Conservation (phyloP, 2,329 filamentous ascomycete genomes). For the Sporothrix schenckii region DNA sequence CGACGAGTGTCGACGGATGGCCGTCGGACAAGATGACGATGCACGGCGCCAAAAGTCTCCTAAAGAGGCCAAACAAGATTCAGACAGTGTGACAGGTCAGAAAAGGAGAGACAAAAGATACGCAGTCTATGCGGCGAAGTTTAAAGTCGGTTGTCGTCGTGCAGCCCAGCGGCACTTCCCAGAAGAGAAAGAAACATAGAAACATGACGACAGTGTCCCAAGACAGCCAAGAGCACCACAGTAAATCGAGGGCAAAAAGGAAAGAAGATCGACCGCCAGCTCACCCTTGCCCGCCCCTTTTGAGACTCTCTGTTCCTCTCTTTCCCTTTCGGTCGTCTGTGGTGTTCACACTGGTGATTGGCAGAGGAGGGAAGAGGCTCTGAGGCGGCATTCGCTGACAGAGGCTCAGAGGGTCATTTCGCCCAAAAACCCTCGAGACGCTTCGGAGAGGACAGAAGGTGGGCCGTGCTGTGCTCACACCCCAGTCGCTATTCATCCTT, state of each 20-base stretch:
- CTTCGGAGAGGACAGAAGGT: not conserved
- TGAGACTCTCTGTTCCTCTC: not conserved
- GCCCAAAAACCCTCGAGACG: too few species aligned
- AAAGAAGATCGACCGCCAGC: conserved; percentile 16
- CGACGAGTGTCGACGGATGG: not conserved
- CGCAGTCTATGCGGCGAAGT: too few species aligned
- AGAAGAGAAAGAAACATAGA: not conserved
- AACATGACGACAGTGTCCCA: too few species aligned
- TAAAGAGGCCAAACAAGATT: conserved; percentile 12
- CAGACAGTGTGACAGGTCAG: not conserved
- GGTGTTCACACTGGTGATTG: not conserved
- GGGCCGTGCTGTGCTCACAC: not conserved
- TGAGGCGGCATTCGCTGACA: not conserved
- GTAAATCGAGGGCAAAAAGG: not conserved
- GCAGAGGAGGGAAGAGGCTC: not conserved
- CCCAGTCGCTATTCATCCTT: not conserved
- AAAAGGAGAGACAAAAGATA: not conserved
- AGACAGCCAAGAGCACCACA: not conserved
- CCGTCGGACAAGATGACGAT: not conserved
- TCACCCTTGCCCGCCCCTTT: conserved; percentile 9
- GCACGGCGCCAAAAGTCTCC: conserved; percentile 19
- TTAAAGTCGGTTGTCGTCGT: too few species aligned
- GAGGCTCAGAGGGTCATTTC: too few species aligned
- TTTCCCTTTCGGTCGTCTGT: conserved; percentile 8
- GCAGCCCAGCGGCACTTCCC: not conserved